Conservation (phyloP, 2,329 filamentous ascomycete genomes). For the Talaromyces atroroseus region DNA sequence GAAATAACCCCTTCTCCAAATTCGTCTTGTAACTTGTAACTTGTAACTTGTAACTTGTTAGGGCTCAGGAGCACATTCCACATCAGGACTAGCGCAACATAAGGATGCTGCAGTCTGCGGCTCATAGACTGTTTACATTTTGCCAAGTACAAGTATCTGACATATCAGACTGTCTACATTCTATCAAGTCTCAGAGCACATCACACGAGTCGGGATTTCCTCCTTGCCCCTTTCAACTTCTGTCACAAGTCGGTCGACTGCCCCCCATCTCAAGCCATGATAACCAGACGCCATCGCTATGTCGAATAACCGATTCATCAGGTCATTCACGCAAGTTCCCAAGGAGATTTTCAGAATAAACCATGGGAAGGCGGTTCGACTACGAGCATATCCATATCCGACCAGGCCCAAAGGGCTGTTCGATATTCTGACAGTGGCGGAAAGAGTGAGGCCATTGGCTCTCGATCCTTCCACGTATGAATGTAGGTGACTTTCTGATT, state of each 20-base stretch:
- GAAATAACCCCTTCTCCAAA: too few species aligned
- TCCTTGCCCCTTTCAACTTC: background rate
- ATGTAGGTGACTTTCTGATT: conserved; percentile 11
- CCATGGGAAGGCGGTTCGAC: conserved; percentile 14
- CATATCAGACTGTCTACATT: too few species aligned
- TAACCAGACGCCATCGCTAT: background rate
- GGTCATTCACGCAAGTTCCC: conserved; percentile 16
- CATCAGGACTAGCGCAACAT: background rate
- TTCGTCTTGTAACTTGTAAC: too few species aligned
- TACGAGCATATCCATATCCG: conserved; percentile 14
- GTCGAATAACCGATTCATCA: conserved; percentile 11
- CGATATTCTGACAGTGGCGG: conserved; percentile 17
- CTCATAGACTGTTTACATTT: too few species aligned
- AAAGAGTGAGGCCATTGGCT: conserved; percentile 17
- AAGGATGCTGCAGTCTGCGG: too few species aligned
- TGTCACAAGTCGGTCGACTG: background rate
- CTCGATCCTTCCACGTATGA: conserved; percentile 16
- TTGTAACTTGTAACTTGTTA: too few species aligned
- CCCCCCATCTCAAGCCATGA: background rate
- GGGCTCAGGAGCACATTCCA: background rate
- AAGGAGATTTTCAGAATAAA: conserved; percentile 20
- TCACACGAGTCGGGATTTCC: too few species aligned
- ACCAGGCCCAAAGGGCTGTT: conserved; percentile 14
- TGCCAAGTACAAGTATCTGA: too few species aligned
- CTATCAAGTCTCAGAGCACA: too few species aligned